Percentiles rank a stretch among this genome's conserved stretches.
phyloP scores from a whole-genome alignment of 1,284 basidiomycete genomes.

The Quambalaria eucalypti region DNA sequence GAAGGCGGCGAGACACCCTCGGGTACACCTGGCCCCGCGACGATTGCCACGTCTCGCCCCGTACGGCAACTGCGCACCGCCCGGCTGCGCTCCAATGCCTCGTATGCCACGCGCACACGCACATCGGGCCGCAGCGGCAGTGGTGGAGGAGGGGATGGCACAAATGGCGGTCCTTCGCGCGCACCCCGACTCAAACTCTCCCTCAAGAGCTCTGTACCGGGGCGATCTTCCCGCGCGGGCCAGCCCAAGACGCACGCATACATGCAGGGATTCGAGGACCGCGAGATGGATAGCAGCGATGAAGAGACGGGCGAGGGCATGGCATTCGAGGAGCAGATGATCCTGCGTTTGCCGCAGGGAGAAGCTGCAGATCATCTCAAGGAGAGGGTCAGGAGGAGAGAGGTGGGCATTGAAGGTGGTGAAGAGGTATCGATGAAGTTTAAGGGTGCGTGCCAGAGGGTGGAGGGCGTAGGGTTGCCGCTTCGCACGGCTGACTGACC shows the following conservation, averaged over 20 bases:
- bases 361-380: conserved; percentile 49
- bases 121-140: no score
- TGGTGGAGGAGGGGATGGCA: no score
- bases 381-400: conserved; percentile 59
- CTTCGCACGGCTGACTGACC: background rate
- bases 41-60: no score
- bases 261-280: conserved; percentile 54
- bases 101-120: background rate
- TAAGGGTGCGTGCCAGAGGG: conserved; percentile 58
- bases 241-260: conserved; percentile 39
- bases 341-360: conserved; percentile 77
- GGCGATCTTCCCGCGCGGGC: conserved; percentile 12
- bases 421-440: conserved; percentile 94
- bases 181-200: conserved; percentile 6
- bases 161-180: no score
- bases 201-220: conserved; percentile 4
- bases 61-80: no score
- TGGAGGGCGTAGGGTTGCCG: background rate
- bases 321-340: conserved; percentile 94
- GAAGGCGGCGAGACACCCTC: no score
- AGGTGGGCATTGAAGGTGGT: conserved; percentile 57
- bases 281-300: conserved; percentile 90
- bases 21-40: no score
- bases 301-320: conserved; percentile 59
- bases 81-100: background rate